Conservation (phyloP, 441 rosid genomes). For the Melastoma candidum region DNA sequence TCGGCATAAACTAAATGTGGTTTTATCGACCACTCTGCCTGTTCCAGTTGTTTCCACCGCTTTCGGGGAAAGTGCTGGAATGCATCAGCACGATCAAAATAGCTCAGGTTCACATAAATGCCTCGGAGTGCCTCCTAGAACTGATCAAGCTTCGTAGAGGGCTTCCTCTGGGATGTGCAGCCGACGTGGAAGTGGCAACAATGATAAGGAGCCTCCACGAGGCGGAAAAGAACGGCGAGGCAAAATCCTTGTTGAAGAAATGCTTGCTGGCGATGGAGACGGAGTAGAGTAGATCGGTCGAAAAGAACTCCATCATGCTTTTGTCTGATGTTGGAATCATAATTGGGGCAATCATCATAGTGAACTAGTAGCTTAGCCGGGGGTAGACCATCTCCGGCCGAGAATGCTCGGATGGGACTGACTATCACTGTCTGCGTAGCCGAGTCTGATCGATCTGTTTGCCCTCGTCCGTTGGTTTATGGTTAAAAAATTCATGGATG, state of each 20-base stretch:
- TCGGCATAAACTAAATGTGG: neutral
- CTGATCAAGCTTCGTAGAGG: conserved; percentile 28
- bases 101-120: conserved; percentile 82
- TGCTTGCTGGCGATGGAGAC: conserved; percentile 44
- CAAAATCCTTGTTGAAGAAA: conserved; percentile 53
- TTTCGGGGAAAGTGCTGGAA: conserved; percentile 53
- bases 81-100: conserved; percentile 74
- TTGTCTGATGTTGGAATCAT: no score
- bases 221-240: conserved; percentile 70
- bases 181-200: conserved; percentile 31
- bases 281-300: conserved; percentile 8
- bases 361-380: no score
- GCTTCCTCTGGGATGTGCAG: conserved; percentile 23
- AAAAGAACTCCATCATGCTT: no score
- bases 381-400: no score
- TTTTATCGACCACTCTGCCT: conserved; percentile 10
- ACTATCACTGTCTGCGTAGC: no score
- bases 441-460: no score
- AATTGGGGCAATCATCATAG: no score
- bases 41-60: conserved; percentile 48
- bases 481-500: no score
- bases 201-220: conserved; percentile 52
- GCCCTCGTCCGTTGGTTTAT: no score
- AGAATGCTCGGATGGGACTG: no score
- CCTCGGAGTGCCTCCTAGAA: conserved; percentile 74